These are phyloP conservation scores for Fusarium continuum DNA, from an alignment of 2,329 filamentous ascomycete species.

Conservation along the genomic window DNA sequence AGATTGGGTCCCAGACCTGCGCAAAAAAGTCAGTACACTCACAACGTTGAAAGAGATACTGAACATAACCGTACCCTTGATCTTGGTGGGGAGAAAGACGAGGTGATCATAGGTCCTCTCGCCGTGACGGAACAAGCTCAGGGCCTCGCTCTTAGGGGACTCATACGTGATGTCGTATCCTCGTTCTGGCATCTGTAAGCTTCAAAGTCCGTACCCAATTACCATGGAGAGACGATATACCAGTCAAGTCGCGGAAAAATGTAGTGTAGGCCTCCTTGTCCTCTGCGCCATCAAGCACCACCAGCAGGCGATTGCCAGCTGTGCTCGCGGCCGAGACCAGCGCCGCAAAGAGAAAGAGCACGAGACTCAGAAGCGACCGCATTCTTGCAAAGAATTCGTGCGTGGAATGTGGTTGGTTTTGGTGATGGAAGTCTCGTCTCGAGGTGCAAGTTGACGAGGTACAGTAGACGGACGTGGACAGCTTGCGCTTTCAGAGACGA, in stretches of 20 bases:
- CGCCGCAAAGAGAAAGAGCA: slow-evolving; percentile 72
- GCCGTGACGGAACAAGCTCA: slow-evolving; percentile 85
- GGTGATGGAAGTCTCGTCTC: slow-evolving; percentile 9
- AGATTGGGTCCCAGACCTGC: slow-evolving; percentile 86
- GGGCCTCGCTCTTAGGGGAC: slow-evolving; percentile 80
- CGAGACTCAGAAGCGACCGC: slow-evolving; percentile 77
- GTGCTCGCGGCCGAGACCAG: slow-evolving; percentile 80
- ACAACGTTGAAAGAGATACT: not conserved
- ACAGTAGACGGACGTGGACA: slow-evolving; percentile 39
- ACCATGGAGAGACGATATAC: slow-evolving; percentile 56
- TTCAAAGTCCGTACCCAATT: not conserved
- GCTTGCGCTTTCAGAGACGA: slow-evolving; percentile 32
- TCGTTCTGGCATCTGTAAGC: slow-evolving; percentile 66
- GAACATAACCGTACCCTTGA: slow-evolving; percentile 74
- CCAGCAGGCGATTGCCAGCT: slow-evolving; percentile 81
- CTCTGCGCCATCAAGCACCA: slow-evolving; percentile 82
- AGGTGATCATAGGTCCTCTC: slow-evolving; percentile 92
- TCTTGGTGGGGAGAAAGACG: slow-evolving; percentile 85
- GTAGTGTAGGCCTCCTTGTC: slow-evolving; percentile 86
- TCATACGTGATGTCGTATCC: slow-evolving; percentile 84
- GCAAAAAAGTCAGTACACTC: slow-evolving; percentile 22
- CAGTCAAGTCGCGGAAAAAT: slow-evolving; percentile 77
- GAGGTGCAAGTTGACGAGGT: slow-evolving; percentile 28
- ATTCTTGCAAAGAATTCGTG: slow-evolving; percentile 54
- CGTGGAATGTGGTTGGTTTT: slow-evolving; percentile 16